phyloP scores from a whole-genome alignment of 139 green algal species.

The Microglena sp. region DNA sequence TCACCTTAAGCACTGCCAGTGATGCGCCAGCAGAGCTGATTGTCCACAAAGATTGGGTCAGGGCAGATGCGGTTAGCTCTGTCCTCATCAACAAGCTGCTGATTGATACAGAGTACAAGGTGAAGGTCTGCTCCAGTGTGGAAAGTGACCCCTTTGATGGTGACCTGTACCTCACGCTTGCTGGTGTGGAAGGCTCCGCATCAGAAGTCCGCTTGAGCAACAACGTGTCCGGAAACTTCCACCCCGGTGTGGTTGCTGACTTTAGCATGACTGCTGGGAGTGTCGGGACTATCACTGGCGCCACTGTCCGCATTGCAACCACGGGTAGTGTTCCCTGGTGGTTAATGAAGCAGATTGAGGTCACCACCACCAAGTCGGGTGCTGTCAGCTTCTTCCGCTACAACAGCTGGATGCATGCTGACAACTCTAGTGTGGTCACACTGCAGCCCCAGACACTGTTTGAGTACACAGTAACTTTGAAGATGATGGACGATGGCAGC shows the following conservation, averaged over 20 bases:
- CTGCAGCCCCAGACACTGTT: no score
- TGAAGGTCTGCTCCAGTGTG: no score
- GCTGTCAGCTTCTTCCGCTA: not conserved
- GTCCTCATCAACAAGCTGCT: no score
- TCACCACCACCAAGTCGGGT: not conserved
- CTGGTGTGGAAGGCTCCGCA: not conserved
- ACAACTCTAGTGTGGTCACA: not conserved
- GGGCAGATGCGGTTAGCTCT: no score
- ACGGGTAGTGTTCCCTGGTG: not conserved
- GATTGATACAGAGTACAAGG: no score
- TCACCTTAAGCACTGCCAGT: no score
- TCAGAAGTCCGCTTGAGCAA: not conserved
- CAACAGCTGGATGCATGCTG: not conserved
- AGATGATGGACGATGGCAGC: no score
- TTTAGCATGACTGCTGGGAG: not conserved
- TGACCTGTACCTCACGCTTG: not conserved
- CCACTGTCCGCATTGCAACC: no score
- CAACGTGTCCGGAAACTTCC: not conserved
- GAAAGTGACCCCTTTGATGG: constrained; percentile 8
- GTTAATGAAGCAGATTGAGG: constrained; percentile 1
- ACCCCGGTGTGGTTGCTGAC: not conserved
- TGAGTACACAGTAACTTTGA: no score
- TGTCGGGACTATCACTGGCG: no score
- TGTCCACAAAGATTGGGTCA: no score
- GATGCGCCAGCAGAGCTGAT: no score